These are phyloP conservation scores for Amphibolis antarctica DNA, from an alignment of 106 monocot genomes.

Conservation along the genomic window DNA sequence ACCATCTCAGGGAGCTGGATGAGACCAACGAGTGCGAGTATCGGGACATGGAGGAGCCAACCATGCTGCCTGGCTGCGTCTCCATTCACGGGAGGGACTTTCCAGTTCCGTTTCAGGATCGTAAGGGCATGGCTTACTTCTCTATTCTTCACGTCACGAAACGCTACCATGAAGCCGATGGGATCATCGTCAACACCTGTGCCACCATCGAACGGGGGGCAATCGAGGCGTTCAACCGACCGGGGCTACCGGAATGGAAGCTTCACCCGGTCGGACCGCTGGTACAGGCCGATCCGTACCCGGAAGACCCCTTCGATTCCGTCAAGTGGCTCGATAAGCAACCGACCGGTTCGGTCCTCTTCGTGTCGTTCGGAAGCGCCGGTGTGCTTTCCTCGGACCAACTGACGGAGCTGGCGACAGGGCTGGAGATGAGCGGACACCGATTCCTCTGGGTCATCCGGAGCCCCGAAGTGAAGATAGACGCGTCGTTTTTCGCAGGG, in stretches of 20 bases:
- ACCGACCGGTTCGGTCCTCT: conserved; percentile 19
- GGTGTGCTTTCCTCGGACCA: conserved; percentile 23
- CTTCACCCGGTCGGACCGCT: conserved; percentile 5
- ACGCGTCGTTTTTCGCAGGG: conserved; percentile 1
- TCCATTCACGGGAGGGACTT: conserved; percentile 29
- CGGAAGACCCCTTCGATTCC: background rate
- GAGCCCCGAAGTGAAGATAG: conserved; percentile 5
- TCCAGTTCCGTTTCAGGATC: conserved; percentile 15
- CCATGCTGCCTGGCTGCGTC: conserved; percentile 36
- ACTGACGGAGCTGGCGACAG: conserved; percentile 23
- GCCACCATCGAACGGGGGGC: conserved; percentile 34
- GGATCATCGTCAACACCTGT: conserved; percentile 56
- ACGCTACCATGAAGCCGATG: conserved; percentile 16
- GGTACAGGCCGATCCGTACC: background rate
- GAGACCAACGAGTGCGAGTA: conserved; percentile 20
- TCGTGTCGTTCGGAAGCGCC: conserved; percentile 30
- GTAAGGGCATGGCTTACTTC: conserved; percentile 6
- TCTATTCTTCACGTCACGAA: conserved; percentile 8
- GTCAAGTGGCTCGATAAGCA: conserved; percentile 31
- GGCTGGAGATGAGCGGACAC: conserved; percentile 31
- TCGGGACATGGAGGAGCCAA: conserved; percentile 24
- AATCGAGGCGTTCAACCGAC: background rate
- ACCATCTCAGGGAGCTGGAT: conserved; percentile 27
- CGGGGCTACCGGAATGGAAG: too few relatives aligned
- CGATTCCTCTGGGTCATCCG: conserved; percentile 28